Base-by-base conservation (phyloP, 441 rosid genomes). In the Geranium incanum region DNA sequence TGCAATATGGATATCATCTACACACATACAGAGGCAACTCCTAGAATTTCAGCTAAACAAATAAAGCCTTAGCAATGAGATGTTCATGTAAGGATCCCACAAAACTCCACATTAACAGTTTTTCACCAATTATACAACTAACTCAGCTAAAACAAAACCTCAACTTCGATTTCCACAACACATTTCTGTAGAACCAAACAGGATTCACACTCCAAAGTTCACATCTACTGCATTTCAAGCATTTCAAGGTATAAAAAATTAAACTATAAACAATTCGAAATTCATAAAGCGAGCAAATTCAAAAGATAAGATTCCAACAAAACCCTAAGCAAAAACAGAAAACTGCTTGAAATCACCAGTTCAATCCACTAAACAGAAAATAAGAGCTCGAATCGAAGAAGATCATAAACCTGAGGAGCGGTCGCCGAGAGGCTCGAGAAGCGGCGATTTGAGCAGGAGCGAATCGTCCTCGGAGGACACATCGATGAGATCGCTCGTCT, bases 391-490 rank as follows among this genome's bases (percentile, higher is more conserved):
- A 36, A 21, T 9, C 7, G 37, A 6, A 69, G 36, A 74, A 33
- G 71, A 15, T 9, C 55, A 67, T 37, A 15, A 1, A 88, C 91
- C 90, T 73, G 85, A 74, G 60, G 77, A 69, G 0, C 37, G 77
- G 68, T 13, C 71, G 63, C 12, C 63, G 19, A 57, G 71, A 48
- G 70, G 81, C 75, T 82, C 77, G 45, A n/a, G 75, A 11, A 79
- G 70, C 36, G 92, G 83, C 13, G 91, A 81, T 78, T 74, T 36
- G 84, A 89, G 28, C 16, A 85, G 76, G 92, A 95, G 80, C 82
- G 66, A 84, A 78, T 95, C 99, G 68, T 93, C 96, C 76, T 91
- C 99, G 38, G 80, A 84, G 60, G 89, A 79, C 72, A 91, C 84
- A 60, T 95, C 97, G 64, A 93, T 86, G 70, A 95, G 75, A 71